A percentile compares a stretch with the other conserved stretches of the same genome.
phyloP scores from a whole-genome alignment of 1,284 basidiomycete genomes.

The Laetiporus sulphureus region DNA sequence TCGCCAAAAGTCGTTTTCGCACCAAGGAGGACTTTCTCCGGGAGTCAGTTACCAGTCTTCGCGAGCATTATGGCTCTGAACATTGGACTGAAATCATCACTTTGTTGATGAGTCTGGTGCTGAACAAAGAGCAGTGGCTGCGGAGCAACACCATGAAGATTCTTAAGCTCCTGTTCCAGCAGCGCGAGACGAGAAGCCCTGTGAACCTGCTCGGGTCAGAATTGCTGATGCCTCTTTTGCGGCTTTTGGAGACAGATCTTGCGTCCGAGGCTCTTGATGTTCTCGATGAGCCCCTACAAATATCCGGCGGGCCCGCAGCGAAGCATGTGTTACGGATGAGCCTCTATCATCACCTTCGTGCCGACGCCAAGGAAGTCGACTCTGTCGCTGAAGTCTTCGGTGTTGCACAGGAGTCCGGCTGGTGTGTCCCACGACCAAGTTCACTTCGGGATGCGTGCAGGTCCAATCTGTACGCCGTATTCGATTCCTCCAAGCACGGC shows the following conservation, averaged over 20 bases:
- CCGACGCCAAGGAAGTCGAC: slow-evolving; percentile 37
- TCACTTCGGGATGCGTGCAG: slow-evolving; percentile 59
- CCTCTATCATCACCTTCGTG: slow-evolving; percentile 50
- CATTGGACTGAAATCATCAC: slow-evolving; percentile 77
- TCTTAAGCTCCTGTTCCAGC: slow-evolving; percentile 84
- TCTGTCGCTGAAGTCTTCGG: slow-evolving; percentile 73
- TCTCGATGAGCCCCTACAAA: slow-evolving; percentile 81
- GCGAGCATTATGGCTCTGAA: slow-evolving; percentile 72
- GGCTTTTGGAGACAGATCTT: slow-evolving; percentile 81
- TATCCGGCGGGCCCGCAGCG: slow-evolving; percentile 70
- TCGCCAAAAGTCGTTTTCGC: slow-evolving; percentile 83
- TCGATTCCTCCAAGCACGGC: slow-evolving; percentile 77
- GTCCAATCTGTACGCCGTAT: slow-evolving; percentile 75
- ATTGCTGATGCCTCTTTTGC: slow-evolving; percentile 84
- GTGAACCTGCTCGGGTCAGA: slow-evolving; percentile 78
- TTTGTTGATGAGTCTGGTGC: slow-evolving; percentile 78
- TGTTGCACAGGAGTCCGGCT: slow-evolving; percentile 74
- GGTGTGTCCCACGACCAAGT: slow-evolving; percentile 73
- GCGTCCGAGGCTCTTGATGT: slow-evolving; percentile 86
- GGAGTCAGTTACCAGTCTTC: slow-evolving; percentile 80
- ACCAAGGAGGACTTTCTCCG: slow-evolving; percentile 92
- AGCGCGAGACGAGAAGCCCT: slow-evolving; percentile 71
- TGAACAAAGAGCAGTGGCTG: slow-evolving; percentile 83
- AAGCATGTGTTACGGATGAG: slow-evolving; percentile 87
- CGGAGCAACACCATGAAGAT: slow-evolving; percentile 82